These are phyloP conservation scores for Blepharisma japonicum DNA, from an alignment of 73 alveolate genomes.

Conservation along the genomic window DNA sequence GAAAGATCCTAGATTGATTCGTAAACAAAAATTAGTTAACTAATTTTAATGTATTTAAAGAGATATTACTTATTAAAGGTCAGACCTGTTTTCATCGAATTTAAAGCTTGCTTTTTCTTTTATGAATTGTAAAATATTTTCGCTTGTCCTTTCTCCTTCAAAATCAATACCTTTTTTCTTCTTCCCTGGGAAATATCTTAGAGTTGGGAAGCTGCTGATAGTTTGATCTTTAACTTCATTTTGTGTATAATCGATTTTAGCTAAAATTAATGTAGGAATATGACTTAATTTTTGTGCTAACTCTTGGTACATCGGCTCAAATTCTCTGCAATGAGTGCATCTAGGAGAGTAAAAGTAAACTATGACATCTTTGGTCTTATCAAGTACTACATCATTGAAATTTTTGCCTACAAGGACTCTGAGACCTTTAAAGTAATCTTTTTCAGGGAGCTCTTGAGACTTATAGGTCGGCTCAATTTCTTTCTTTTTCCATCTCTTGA, in stretches of 20 bases:
- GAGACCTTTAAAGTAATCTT: conserved; percentile 34
- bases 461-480: conserved; percentile 52
- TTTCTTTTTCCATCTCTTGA: conserved; percentile 52
- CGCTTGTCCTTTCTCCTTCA: not conserved
- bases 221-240: conserved; percentile 59
- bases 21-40: too few relatives aligned
- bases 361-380: conserved; percentile 69
- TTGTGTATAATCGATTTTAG: conserved; percentile 69
- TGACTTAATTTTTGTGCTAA: conserved; percentile 68
- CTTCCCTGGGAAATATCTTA: not conserved
- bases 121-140: too few relatives aligned
- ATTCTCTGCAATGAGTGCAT: conserved; percentile 85
- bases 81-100: too few relatives aligned
- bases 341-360: conserved; percentile 84
- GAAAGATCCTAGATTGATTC: too few relatives aligned
- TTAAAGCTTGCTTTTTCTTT: too few relatives aligned
- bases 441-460: conserved; percentile 71
- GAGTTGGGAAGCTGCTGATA: conserved; percentile 8
- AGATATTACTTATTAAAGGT: too few relatives aligned
- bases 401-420: conserved; percentile 78
- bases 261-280: conserved; percentile 49
- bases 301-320: conserved; percentile 75
- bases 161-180: not conserved
- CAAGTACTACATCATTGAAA: conserved; percentile 69
- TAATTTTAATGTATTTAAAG: too few relatives aligned